A percentile compares a stretch with the other conserved stretches of the same genome.
Conservation (phyloP, 768 basidiomycete species). For the Kwoniella dendrophila region DNA sequence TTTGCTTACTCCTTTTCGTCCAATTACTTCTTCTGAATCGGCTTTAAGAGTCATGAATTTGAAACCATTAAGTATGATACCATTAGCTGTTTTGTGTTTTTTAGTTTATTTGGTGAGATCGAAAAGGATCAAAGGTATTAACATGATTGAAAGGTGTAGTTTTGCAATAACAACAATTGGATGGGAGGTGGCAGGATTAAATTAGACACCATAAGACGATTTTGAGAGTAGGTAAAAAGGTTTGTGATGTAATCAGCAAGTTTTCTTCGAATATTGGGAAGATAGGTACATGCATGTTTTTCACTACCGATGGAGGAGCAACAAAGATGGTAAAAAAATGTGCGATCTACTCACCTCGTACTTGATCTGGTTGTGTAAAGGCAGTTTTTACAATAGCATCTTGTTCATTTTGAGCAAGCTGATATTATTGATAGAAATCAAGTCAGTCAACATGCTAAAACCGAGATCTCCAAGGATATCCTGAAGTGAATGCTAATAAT, state of each 20-base stretch:
- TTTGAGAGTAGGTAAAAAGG: neutral
- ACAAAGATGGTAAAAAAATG: neutral
- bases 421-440: neutral
- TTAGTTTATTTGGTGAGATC: too few species aligned
- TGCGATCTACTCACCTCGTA: slow-evolving; percentile 55
- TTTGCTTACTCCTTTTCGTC: slow-evolving; percentile 73
- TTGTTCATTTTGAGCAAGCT: slow-evolving; percentile 73
- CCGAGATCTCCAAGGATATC: too few species aligned
- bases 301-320: neutral
- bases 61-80: slow-evolving; percentile 66
- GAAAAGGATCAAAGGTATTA: too few species aligned
- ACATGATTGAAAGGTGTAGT: too few species aligned
- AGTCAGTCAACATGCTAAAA: too few species aligned
- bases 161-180: too few species aligned
- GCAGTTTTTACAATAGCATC: slow-evolving; percentile 60
- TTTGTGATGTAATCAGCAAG: neutral
- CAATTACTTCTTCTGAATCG: slow-evolving; percentile 64
- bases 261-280: neutral
- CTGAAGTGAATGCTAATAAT: too few species aligned
- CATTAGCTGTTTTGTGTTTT: slow-evolving; percentile 61
- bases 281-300: neutral
- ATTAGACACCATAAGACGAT: too few species aligned
- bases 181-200: too few species aligned
- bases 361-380: slow-evolving; percentile 58
- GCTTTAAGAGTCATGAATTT: slow-evolving; percentile 75